Evolutionary conservation across 108 stramenopile genomes (phyloP).

Genomic region (Epipyxis sp.): DNA sequence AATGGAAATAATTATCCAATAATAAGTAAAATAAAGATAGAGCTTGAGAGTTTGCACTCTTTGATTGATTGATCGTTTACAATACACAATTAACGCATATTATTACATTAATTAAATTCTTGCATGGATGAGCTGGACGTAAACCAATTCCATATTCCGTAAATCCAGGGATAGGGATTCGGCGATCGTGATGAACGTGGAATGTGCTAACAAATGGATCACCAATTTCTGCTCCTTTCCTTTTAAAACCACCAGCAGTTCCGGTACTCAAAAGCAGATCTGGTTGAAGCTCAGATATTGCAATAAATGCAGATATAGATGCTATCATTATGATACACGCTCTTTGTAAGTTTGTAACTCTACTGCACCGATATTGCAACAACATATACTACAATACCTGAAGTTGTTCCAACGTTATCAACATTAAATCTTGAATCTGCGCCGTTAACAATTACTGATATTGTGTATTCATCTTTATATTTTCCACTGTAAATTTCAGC

Average conservation of each 20-base stretch:
- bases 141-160: conserved; percentile 72
- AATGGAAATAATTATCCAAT: conserved; percentile 1
- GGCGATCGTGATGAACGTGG: conserved; percentile 88
- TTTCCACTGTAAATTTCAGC: conserved; percentile 72
- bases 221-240: conserved; percentile 81
- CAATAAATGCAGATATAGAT: background rate
- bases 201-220: conserved; percentile 81
- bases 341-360: conserved; percentile 15
- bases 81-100: too few relatives aligned
- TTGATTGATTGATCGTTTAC: too few relatives aligned
- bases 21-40: conserved; percentile 3
- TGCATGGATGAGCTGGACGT: background rate
- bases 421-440: conserved; percentile 76
- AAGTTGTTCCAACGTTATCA: conserved; percentile 89
- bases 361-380: background rate
- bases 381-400: conserved; percentile 73
- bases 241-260: conserved; percentile 87
- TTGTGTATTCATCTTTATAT: conserved; percentile 63
- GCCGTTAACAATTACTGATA: conserved; percentile 85
- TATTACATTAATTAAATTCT: background rate
- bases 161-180: conserved; percentile 92
- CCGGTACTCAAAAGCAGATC: conserved; percentile 88
- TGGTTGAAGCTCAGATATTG: conserved; percentile 30
- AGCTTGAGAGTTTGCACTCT: background rate
- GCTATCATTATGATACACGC: background rate